Percentiles rank a stretch among this genome's conserved stretches.
phyloP scores from a whole-genome alignment of 768 basidiomycete species.

The Calocybe gangraenosa region DNA sequence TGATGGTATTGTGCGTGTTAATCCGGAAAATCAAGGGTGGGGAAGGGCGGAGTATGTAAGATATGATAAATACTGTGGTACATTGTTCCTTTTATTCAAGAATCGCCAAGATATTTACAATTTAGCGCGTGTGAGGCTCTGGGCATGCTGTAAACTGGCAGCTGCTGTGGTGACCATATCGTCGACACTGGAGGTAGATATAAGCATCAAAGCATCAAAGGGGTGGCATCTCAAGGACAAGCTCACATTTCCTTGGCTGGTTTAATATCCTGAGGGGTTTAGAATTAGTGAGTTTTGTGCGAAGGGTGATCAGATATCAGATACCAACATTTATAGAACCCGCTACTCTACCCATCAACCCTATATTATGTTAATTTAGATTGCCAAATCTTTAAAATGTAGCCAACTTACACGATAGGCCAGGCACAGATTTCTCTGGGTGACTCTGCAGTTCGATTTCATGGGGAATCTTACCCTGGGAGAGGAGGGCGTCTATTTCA shows the following conservation, averaged over 20 bases:
- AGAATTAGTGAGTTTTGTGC: conserved; percentile 6
- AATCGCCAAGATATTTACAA: conserved; percentile 28
- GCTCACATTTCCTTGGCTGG: conserved; percentile 80
- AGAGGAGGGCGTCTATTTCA: conserved; percentile 57
- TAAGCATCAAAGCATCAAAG: conserved; percentile 6
- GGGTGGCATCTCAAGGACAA: conserved; percentile 13
- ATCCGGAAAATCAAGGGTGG: too few species aligned
- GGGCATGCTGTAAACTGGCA: conserved; percentile 44
- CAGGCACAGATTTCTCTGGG: conserved; percentile 61
- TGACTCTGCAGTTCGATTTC: conserved; percentile 65
- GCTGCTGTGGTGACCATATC: conserved; percentile 75
- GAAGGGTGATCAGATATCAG: conserved; percentile 11
- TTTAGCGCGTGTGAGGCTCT: conserved; percentile 46
- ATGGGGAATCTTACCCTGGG: conserved; percentile 70
- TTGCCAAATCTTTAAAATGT: too few species aligned
- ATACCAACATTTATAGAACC: conserved; percentile 53
- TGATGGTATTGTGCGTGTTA: too few species aligned
- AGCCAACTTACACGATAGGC: conserved; percentile 45
- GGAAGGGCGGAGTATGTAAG: background rate
- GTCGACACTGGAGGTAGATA: conserved; percentile 53
- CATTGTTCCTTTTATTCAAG: conserved; percentile 1
- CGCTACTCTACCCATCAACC: conserved; percentile 79
- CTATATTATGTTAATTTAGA: too few species aligned
- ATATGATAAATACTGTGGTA: conserved; percentile 1
- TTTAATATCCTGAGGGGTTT: conserved; percentile 57